phyloP scores from a whole-genome alignment of 2,329 filamentous ascomycete species.

The Arthroderma sp. region DNA sequence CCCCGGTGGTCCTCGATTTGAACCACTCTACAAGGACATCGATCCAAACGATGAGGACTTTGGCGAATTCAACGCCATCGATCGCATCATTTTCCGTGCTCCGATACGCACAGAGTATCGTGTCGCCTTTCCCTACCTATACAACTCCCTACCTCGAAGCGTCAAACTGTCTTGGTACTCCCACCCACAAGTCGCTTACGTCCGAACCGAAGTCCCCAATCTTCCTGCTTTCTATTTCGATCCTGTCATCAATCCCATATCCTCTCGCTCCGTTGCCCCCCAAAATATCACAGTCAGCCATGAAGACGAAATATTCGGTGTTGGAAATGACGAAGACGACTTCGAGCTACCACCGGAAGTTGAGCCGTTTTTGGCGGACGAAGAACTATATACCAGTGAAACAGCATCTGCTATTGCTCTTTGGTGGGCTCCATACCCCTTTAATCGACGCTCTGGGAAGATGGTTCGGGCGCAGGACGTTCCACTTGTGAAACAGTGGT shows the following conservation, averaged over 20 bases:
- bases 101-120: constrained; percentile 92
- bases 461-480: constrained; percentile 98
- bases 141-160: constrained; percentile 90
- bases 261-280: constrained; percentile 80
- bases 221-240: constrained; percentile 96
- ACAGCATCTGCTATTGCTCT: constrained; percentile 83
- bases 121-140: constrained; percentile 86
- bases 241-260: constrained; percentile 94
- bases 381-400: constrained; percentile 77
- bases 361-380: constrained; percentile 79
- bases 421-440: constrained; percentile 98
- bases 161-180: constrained; percentile 92
- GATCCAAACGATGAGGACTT: constrained; percentile 99
- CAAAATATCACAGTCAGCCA: constrained; percentile 88
- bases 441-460: constrained; percentile 80
- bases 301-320: constrained; percentile 86
- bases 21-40: constrained; percentile 95
- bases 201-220: constrained; percentile 72
- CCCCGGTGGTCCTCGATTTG: constrained; percentile 91
- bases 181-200: constrained; percentile 83
- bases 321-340: constrained; percentile 64
- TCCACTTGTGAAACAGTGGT: constrained; percentile 94
- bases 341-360: constrained; percentile 70
- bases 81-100: constrained; percentile 94
- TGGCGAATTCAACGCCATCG: constrained; percentile 98